These are phyloP conservation scores for Sclerotinia subarctica DNA, from an alignment of 2,329 filamentous ascomycete species.

Conservation along the genomic window DNA sequence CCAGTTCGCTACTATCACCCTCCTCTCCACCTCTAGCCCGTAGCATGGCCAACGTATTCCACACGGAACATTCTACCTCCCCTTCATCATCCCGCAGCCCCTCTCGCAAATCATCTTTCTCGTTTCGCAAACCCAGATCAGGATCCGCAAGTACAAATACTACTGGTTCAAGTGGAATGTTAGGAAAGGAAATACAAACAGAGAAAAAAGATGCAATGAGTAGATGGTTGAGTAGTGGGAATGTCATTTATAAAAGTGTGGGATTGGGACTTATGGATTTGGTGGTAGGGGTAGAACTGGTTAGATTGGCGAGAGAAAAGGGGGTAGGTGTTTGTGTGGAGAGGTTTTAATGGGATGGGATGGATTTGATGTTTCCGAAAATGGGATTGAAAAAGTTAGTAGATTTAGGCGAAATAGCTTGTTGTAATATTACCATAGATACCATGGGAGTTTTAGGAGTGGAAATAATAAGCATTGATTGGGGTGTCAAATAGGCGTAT, in stretches of 20 bases:
- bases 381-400: neutral
- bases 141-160: conserved; percentile 22
- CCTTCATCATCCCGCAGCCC: conserved; percentile 14
- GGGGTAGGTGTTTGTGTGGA: conserved; percentile 53
- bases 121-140: conserved; percentile 20
- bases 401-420: neutral
- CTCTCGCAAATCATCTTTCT: conserved; percentile 27
- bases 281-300: conserved; percentile 56
- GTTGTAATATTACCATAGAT: conserved; percentile 3
- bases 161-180: conserved; percentile 21
- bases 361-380: neutral
- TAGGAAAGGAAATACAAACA: conserved; percentile 29
- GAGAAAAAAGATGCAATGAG: conserved; percentile 49
- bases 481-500: neutral
- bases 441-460: neutral
- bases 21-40: neutral
- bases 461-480: neutral
- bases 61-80: neutral
- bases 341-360: conserved; percentile 45
- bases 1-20: neutral
- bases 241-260: conserved; percentile 67
- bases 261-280: conserved; percentile 66
- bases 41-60: conserved; percentile 8
- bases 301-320: conserved; percentile 54
- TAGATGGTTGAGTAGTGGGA: conserved; percentile 58